Base-by-base conservation (phyloP, 176 grass and related monocot species). In the Phoenix dactylifera region DNA sequence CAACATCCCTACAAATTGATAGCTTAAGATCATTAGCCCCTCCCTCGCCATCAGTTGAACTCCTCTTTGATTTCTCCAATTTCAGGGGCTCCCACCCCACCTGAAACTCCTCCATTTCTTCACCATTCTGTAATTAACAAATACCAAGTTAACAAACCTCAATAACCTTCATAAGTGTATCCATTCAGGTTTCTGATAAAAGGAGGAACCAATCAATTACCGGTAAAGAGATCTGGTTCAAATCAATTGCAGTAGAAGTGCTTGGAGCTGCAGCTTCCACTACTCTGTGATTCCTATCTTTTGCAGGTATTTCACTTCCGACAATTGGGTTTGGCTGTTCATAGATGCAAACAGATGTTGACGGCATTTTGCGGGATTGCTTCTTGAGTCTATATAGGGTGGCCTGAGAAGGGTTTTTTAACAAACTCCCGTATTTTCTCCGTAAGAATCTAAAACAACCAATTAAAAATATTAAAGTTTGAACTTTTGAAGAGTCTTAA, bases 1-100 rank as follows among this genome's bases (percentile, higher is more conserved):
- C 74, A 28, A 79, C 60, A 74, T 85, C 68, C 63, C 87, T 82
- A 88, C 69, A 82, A 52, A 62, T 68, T 24, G 79, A 66, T 52
- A 57, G n/a, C 24, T 68, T 29, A 25, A 70, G 54, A 9, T 44
- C 74, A 66, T 52, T 52, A 52, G 22, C 14, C 2, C 6, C 22
- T 24, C 35, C 10, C 35, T 83, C 76, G 74, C 81, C 83, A 7
- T 77, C 66, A 26, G 58, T 44, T 7, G 32, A 48, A 14, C 16
- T 28, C 39, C 64, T 74, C 26, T 35, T 66, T 26, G 56, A 60
- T 4, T 56, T 76, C 44, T 24, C 24, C 18, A 35, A 52, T 77
- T 75, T 63, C 16, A 10, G 24, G 74, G 35, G 20, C 9, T 58
- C 52, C n/a, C 26, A 26, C 62, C 65, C 52, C 48, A 71, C 67